Conservation (phyloP, 371 early-diverging fungal species). For the Capillidium rhysosporum region DNA sequence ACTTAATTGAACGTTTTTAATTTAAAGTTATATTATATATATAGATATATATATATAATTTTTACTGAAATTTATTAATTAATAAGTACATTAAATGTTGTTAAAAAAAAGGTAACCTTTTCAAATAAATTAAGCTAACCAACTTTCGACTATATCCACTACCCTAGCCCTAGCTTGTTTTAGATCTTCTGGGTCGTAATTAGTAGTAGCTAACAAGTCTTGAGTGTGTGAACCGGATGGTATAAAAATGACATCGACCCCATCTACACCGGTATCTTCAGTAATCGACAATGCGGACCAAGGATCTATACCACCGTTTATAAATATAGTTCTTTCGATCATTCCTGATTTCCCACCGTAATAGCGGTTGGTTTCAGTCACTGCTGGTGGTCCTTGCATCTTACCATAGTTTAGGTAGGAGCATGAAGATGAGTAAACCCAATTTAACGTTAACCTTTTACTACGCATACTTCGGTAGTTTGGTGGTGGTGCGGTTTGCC, state of each 20-base stretch:
- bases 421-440: not conserved
- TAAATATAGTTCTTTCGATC: slow-evolving; percentile 25
- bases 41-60: too few relatives aligned
- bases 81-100: too few relatives aligned
- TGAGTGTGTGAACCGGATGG: slow-evolving; percentile 2
- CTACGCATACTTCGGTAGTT: slow-evolving; percentile 18
- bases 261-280: not conserved
- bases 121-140: too few relatives aligned
- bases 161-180: not conserved
- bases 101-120: too few relatives aligned
- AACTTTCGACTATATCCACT: too few relatives aligned
- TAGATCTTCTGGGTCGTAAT: not conserved
- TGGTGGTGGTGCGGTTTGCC: slow-evolving; percentile 27
- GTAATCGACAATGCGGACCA: slow-evolving; percentile 25
- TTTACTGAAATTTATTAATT: too few relatives aligned
- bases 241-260: too few relatives aligned
- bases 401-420: not conserved
- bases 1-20: too few relatives aligned
- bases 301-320: slow-evolving; percentile 39
- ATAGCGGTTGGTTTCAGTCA: slow-evolving; percentile 17
- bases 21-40: too few relatives aligned
- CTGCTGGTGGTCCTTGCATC: slow-evolving; percentile 14
- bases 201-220: not conserved
- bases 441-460: slow-evolving; percentile 9
- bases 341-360: slow-evolving; percentile 24